Percentiles rank a stretch among this genome's conserved stretches.
These are phyloP conservation scores for Hygrophila difformis DNA, from an alignment of 257 asterid species.

Conservation along the genomic window DNA sequence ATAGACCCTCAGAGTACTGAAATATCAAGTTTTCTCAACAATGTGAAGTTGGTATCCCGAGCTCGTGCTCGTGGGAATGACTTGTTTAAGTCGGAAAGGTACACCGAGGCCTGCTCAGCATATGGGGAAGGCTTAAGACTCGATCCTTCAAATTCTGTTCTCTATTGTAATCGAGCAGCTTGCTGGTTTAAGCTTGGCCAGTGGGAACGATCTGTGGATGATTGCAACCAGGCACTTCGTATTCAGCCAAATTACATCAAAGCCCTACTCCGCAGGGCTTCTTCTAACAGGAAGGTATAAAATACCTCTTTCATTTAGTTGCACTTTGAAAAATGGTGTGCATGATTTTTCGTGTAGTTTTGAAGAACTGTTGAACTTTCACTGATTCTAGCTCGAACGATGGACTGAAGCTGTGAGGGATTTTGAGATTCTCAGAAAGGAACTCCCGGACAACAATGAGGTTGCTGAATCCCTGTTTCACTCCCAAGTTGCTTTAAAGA, in stretches of 20 bases:
- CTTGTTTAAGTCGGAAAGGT: constrained; percentile 70
- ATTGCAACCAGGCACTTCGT: constrained; percentile 77
- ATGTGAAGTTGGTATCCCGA: constrained; percentile 45
- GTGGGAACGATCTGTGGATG: constrained; percentile 70
- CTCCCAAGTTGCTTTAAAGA: constrained; percentile 60
- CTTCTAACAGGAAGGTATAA: constrained; percentile 63
- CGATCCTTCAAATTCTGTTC: constrained; percentile 69
- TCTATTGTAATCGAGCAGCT: constrained; percentile 92
- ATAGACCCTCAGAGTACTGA: constrained; percentile 57
- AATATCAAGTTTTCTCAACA: constrained; percentile 37
- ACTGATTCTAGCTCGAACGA: constrained; percentile 56
- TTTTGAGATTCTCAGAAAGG: constrained; percentile 61
- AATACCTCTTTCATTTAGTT: not conserved
- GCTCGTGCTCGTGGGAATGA: constrained; percentile 91
- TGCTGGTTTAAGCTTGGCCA: constrained; percentile 79
- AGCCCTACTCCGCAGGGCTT: constrained; percentile 84
- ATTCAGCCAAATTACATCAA: constrained; percentile 69
- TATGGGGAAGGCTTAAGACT: constrained; percentile 74
- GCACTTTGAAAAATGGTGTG: not conserved
- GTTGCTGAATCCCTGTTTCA: constrained; percentile 70
- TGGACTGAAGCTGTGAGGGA: constrained; percentile 92
- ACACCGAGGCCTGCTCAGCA: constrained; percentile 83
- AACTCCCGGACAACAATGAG: constrained; percentile 56
- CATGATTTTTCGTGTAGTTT: not conserved
- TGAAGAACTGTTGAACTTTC: not conserved